phyloP scores from a whole-genome alignment of 2,329 filamentous ascomycete species.

The Xylaria hypoxylon region DNA sequence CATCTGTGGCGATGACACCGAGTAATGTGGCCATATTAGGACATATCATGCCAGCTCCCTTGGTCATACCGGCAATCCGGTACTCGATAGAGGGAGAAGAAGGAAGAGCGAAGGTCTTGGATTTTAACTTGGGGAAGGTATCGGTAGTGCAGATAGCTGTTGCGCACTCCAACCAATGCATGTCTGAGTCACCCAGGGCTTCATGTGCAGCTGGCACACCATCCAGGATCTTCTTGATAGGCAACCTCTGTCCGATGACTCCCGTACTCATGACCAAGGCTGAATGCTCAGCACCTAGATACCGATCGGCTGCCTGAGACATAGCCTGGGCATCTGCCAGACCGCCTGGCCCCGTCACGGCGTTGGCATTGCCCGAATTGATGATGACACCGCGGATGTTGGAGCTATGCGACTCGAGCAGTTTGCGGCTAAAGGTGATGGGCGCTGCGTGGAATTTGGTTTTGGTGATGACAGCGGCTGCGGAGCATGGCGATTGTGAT shows the following conservation, averaged over 20 bases:
- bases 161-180: slow-evolving; percentile 87
- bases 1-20: slow-evolving; percentile 92
- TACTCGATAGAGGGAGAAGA: slow-evolving; percentile 82
- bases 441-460: slow-evolving; percentile 98
- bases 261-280: slow-evolving; percentile 99
- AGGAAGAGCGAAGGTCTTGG: slow-evolving; percentile 84
- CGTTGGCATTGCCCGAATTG: slow-evolving; percentile 97
- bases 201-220: slow-evolving; percentile 82
- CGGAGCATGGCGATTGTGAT: slow-evolving; percentile 86
- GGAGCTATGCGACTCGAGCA: slow-evolving; percentile 74
- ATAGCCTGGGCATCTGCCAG: slow-evolving; percentile 89
- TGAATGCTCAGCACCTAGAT: slow-evolving; percentile 60
- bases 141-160: slow-evolving; percentile 97
- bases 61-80: slow-evolving; percentile 92
- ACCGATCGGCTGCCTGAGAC: slow-evolving; percentile 80
- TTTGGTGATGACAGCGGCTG: slow-evolving; percentile 94
- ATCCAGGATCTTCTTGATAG: slow-evolving; percentile 88
- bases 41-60: slow-evolving; percentile 99
- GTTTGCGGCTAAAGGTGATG: slow-evolving; percentile 83
- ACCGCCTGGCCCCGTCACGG: slow-evolving; percentile 91
- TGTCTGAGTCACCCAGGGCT: slow-evolving; percentile 78
- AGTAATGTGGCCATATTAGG: slow-evolving; percentile 98
- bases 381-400: slow-evolving; percentile 83
- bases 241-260: slow-evolving; percentile 95
- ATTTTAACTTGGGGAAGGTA: slow-evolving; percentile 96